A percentile compares a stretch with the other conserved stretches of the same genome.
Conservation (phyloP, 371 early-diverging fungal genomes). For the Haplosporangium sp. region DNA sequence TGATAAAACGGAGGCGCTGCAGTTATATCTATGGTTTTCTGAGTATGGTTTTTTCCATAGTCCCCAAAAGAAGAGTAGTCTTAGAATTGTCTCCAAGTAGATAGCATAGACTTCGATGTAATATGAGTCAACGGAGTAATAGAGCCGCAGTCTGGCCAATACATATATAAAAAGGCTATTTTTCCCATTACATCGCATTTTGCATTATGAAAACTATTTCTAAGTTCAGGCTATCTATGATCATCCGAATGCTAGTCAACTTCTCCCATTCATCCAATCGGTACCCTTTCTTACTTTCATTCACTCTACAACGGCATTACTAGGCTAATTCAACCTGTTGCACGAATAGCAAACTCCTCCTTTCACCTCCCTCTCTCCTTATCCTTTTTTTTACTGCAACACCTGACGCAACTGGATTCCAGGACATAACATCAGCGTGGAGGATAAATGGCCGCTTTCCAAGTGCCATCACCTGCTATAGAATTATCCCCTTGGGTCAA, state of each 20-base stretch:
- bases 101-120: neutral
- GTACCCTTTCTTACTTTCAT: neutral
- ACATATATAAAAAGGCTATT: no score
- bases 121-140: constrained; percentile 22
- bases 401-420: constrained; percentile 4
- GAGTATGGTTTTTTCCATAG: neutral
- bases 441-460: constrained; percentile 42
- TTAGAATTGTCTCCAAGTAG: neutral
- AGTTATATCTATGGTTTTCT: neutral
- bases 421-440: neutral
- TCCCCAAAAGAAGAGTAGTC: neutral
- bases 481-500: constrained; percentile 50
- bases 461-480: constrained; percentile 23
- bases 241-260: constrained; percentile 10
- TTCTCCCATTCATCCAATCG: neutral
- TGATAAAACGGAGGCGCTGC: neutral
- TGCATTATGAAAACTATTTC: neutral
- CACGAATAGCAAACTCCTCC: neutral
- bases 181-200: no score
- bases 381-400: neutral
- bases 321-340: neutral
- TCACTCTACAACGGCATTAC: neutral
- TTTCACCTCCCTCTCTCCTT: neutral
- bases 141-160: constrained; percentile 21
- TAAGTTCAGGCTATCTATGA: constrained; percentile 4